Evolutionary conservation across 2,329 filamentous ascomycete species (phyloP), one percentile per base, ranked within the genome.

Genomic region (Nemania abortiva): DNA sequence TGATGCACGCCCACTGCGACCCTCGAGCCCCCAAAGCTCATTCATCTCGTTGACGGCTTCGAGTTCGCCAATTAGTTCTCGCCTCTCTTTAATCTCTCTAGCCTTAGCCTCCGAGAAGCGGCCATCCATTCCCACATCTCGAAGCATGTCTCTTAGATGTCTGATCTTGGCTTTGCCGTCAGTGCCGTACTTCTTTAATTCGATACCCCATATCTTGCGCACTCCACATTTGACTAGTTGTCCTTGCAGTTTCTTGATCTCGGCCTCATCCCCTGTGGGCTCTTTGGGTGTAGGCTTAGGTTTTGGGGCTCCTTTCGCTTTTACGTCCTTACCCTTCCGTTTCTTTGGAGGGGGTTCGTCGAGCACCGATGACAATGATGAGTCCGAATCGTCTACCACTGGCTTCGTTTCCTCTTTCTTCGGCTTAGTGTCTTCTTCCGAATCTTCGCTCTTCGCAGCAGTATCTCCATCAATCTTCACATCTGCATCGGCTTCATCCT

Each of bases 181-280:
- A 64, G 90, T 88, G 1, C 86, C 87, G 75, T 88, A 94, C 63
- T 89, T 84, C 79, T 93, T 93, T 31, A 99, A 86, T 80, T 98
- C 94, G 71, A 91, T 90, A 58, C 88, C 88, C 95, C 96, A 99
- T 70, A 98, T 88, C 79, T 98, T 98, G 62, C 94, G 91, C 64
- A 98, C 89, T 34, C 95, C 95, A 76, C 95, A 99, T 81, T 98
- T 97, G 54, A 91, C 82, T 6, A 99, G 87, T 80, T 95, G 94
- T 9, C 90, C 88, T 81, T 98, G 95, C 3, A 98, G 85, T 57
- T 90, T 92, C 80, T 97, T 98, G 78, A 98, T 92, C 79, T 97
- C 92, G 3, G 88, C 90, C 68, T 93, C 89, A 69, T 94, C 88
- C 0, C 91, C 88, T 20, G 90, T 79, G 15, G 74, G 15, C 42